These are phyloP conservation scores for Phallus indusiatus DNA, from an alignment of 768 basidiomycete species.

Conservation along the genomic window DNA sequence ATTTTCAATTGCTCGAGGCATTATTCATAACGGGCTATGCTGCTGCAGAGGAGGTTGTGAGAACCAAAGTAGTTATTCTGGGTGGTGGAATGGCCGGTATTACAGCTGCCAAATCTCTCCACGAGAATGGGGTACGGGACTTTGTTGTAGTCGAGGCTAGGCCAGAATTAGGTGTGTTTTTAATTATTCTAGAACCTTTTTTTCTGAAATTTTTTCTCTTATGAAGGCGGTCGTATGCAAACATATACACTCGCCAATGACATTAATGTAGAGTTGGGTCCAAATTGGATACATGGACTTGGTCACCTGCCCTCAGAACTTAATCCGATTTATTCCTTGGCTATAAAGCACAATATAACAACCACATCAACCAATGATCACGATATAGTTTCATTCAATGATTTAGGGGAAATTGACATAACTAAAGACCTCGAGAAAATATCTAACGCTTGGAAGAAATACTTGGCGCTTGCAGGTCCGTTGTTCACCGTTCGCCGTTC, in stretches of 20 bases:
- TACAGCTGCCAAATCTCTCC: constrained; percentile 39
- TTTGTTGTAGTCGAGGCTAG: constrained; percentile 54
- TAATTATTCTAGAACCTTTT: background rate
- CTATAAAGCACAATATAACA: constrained; percentile 42
- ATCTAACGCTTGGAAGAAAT: constrained; percentile 18
- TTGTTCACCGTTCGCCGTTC: background rate
- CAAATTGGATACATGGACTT: constrained; percentile 32
- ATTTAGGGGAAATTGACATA: constrained; percentile 35
- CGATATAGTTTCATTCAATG: constrained; percentile 42
- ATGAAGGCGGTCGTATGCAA: constrained; percentile 40
- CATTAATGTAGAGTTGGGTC: constrained; percentile 37
- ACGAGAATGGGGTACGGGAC: constrained; percentile 42
- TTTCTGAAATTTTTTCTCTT: background rate
- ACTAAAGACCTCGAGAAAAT: constrained; percentile 32
- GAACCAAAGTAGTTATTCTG: background rate
- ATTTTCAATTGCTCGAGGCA: background rate
- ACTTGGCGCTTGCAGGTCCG: constrained; percentile 40
- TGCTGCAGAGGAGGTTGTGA: background rate
- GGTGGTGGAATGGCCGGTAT: background rate
- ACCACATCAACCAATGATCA: constrained; percentile 17
- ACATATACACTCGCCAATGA: constrained; percentile 24
- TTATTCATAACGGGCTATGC: background rate
- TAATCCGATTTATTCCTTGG: constrained; percentile 55
- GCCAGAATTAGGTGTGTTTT: constrained; percentile 35
- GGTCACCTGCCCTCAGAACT: constrained; percentile 30